A percentile compares a stretch with the other conserved stretches of the same genome.
phyloP scores from a whole-genome alignment of 805 yeast genomes.

The Alloascoidea hylecoeti region DNA sequence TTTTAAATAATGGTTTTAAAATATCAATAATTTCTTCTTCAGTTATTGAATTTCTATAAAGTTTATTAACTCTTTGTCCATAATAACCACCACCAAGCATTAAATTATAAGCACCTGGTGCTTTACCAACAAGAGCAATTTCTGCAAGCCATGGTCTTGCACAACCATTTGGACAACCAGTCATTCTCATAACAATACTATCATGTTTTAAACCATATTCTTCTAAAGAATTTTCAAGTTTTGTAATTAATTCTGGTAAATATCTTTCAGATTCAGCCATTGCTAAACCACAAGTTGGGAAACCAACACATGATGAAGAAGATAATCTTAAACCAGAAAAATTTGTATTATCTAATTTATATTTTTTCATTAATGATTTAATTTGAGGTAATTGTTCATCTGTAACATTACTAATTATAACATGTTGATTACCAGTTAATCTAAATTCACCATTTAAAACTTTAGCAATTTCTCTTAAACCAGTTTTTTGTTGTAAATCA shows the following conservation, averaged over 20 bases:
- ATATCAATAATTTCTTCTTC: constrained; percentile 76
- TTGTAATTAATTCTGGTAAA: constrained; percentile 67
- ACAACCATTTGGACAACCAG: constrained; percentile 98
- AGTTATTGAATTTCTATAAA: constrained; percentile 74
- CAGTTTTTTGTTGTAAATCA: constrained; percentile 80
- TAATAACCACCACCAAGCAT: constrained; percentile 93
- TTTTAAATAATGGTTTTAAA: constrained; percentile 77
- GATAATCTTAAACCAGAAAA: constrained; percentile 78
- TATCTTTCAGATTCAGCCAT: constrained; percentile 96
- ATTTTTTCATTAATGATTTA: constrained; percentile 51
- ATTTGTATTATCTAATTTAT: constrained; percentile 72
- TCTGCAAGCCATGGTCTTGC: constrained; percentile 98
- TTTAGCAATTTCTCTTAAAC: constrained; percentile 67
- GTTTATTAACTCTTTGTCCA: constrained; percentile 85
- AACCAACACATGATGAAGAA: constrained; percentile 94
- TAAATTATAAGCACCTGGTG: constrained; percentile 83
- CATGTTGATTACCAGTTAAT: constrained; percentile 92
- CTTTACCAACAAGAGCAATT: constrained; percentile 90
- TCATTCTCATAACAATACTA: constrained; percentile 93
- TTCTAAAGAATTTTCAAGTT: constrained; percentile 77
- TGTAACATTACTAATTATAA: constrained; percentile 57
- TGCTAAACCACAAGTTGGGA: constrained; percentile 97
- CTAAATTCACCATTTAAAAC: constrained; percentile 77
- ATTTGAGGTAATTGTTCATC: constrained; percentile 53
- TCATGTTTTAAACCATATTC: constrained; percentile 91